phyloP scores from a whole-genome alignment of 768 basidiomycete species.

The Rubroboletus pulcherrimus region DNA sequence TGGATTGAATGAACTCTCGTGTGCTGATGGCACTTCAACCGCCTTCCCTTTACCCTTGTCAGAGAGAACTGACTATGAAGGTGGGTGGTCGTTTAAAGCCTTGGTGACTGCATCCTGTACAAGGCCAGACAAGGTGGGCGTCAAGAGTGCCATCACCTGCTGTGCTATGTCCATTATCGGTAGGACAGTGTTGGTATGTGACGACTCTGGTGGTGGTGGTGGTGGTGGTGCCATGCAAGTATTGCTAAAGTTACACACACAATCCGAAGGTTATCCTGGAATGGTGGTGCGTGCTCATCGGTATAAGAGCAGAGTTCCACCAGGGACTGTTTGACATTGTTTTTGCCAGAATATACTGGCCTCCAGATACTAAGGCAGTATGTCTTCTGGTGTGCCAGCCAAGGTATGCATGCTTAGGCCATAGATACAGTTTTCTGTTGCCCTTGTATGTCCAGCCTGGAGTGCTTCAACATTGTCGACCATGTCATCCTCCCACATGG shows the following conservation, averaged over 20 bases:
- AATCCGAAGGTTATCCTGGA: no score
- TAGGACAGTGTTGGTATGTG: neutral
- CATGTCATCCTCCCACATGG: neutral
- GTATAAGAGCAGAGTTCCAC: neutral
- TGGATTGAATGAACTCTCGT: no score
- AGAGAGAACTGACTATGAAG: no score
- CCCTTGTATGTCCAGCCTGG: neutral
- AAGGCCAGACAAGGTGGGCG: no score
- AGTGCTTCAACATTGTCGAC: neutral
- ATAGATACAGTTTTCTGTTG: neutral
- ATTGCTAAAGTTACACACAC: neutral
- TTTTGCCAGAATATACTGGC: neutral
- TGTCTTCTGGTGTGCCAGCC: neutral
- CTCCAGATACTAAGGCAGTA: neutral
- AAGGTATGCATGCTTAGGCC: neutral
- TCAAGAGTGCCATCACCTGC: neutral
- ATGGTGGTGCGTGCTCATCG: neutral
- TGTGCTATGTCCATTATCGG: neutral
- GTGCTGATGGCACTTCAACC: no score
- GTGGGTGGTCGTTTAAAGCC: no score
- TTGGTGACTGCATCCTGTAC: no score
- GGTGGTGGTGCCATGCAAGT: no score
- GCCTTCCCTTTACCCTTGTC: no score
- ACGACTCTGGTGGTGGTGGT: neutral
- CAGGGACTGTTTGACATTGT: neutral